Conservation (phyloP, 1,139 yeast genomes). For the Yamadazyma dendronema region DNA sequence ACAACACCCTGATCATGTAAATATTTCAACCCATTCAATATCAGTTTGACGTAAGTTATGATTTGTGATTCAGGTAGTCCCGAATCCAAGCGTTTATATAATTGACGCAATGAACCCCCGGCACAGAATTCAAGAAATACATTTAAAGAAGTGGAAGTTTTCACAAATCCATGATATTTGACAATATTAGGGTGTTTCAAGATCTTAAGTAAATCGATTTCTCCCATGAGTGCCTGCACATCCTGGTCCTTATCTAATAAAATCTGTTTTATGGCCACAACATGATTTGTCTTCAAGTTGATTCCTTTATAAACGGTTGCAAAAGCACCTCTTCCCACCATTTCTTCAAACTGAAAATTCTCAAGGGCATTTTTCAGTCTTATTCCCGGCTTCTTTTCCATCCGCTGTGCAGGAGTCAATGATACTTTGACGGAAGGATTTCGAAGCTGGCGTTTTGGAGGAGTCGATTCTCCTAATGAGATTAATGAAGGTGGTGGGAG, state of each 20-base stretch:
- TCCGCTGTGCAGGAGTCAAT: constrained; percentile 53
- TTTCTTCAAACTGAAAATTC: constrained; percentile 59
- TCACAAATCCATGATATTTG: constrained; percentile 84
- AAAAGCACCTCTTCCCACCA: constrained; percentile 92
- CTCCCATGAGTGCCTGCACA: constrained; percentile 64
- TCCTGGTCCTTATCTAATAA: constrained; percentile 49
- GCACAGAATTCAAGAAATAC: constrained; percentile 77
- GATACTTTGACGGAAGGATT: constrained; percentile 43
- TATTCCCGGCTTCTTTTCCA: constrained; percentile 41
- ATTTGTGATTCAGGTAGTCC: constrained; percentile 63
- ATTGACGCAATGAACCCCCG: constrained; percentile 77
- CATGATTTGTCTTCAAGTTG: constrained; percentile 61
- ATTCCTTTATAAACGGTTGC: constrained; percentile 88
- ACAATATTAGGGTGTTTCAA: constrained; percentile 85
- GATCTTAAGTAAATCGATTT: constrained; percentile 78
- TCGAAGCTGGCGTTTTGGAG: constrained; percentile 21
- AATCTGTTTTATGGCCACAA: constrained; percentile 85
- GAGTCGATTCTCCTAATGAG: constrained; percentile 14
- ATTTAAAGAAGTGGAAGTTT: constrained; percentile 62
- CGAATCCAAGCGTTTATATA: constrained; percentile 55
- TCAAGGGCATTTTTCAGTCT: constrained; percentile 45
- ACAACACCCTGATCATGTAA: constrained; percentile 72
- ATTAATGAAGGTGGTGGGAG: constrained; percentile 1
- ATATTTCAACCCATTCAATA: constrained; percentile 68
- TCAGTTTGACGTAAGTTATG: constrained; percentile 62